Conservation (phyloP, 495 filamentous ascomycete genomes). For the Tuber umbilicatum region DNA sequence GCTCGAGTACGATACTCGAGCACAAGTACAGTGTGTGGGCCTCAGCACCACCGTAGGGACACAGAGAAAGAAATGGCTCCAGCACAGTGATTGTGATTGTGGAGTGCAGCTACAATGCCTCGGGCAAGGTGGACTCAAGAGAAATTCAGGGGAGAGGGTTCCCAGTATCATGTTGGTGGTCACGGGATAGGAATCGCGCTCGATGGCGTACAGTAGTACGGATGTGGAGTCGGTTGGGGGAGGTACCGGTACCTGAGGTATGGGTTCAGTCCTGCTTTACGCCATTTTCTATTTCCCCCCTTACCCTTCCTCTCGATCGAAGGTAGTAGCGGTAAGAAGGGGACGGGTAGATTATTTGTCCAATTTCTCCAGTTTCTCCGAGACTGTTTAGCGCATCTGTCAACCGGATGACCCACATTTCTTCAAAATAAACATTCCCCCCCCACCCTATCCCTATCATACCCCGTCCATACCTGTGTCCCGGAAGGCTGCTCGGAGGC, state of each 20-base stretch:
- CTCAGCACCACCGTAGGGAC: no score
- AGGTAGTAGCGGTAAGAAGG: background rate
- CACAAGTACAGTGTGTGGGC: background rate
- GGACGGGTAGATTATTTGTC: background rate
- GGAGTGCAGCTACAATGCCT: background rate
- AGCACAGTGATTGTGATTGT: background rate
- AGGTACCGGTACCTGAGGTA: background rate
- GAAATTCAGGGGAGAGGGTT: background rate
- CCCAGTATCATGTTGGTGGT: background rate
- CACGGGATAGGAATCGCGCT: background rate
- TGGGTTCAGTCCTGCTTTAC: background rate
- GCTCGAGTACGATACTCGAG: no score
- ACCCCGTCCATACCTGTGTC: background rate
- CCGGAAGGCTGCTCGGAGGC: background rate
- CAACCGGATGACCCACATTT: background rate
- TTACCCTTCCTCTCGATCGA: background rate
- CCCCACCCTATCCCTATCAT: background rate
- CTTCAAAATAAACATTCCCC: background rate
- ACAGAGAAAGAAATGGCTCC: background rate
- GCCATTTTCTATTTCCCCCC: background rate
- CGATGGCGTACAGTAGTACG: slow-evolving; percentile 1
- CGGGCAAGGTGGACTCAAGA: background rate
- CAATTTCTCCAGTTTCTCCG: background rate
- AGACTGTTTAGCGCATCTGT: background rate
- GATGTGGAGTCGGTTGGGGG: background rate